phyloP scores from a whole-genome alignment of 78 protist species.

The Speleostelium caveatum region DNA sequence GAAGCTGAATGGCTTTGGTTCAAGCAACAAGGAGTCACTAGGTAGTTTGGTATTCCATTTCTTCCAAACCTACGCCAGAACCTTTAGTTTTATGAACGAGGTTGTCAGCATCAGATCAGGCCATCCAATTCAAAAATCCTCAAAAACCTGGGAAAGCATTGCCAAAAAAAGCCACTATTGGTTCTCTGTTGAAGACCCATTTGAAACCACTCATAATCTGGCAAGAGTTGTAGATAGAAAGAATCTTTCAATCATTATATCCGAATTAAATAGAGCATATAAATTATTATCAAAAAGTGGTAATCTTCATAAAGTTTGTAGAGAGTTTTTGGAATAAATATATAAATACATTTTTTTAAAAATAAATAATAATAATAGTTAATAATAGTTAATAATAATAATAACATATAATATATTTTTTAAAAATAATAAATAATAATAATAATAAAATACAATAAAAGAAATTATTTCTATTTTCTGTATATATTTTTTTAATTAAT shows the following conservation, averaged over 20 bases:
- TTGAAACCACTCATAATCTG: slow-evolving; percentile 77
- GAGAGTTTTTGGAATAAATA: slow-evolving; percentile 32
- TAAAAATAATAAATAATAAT: too few relatives aligned
- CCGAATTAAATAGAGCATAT: slow-evolving; percentile 70
- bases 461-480: too few relatives aligned
- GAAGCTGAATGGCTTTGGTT: slow-evolving; percentile 55
- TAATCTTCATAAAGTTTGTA: slow-evolving; percentile 61
- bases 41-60: slow-evolving; percentile 68
- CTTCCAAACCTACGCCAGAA: slow-evolving; percentile 59
- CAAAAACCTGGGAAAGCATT: slow-evolving; percentile 67
- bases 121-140: slow-evolving; percentile 14
- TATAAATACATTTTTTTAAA: background rate
- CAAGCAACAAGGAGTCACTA: slow-evolving; percentile 35
- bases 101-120: slow-evolving; percentile 67
- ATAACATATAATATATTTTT: too few relatives aligned
- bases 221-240: slow-evolving; percentile 73
- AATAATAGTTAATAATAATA: background rate
- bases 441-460: too few relatives aligned
- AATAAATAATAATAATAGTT: background rate
- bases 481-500: too few relatives aligned
- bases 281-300: slow-evolving; percentile 48
- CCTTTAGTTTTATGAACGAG: slow-evolving; percentile 44
- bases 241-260: slow-evolving; percentile 47
- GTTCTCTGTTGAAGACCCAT: slow-evolving; percentile 78
- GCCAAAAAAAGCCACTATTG: slow-evolving; percentile 65